Percentiles rank a stretch among this genome's conserved stretches.
Conservation (phyloP, 768 basidiomycete genomes). For the Cantharellus anzutake region DNA sequence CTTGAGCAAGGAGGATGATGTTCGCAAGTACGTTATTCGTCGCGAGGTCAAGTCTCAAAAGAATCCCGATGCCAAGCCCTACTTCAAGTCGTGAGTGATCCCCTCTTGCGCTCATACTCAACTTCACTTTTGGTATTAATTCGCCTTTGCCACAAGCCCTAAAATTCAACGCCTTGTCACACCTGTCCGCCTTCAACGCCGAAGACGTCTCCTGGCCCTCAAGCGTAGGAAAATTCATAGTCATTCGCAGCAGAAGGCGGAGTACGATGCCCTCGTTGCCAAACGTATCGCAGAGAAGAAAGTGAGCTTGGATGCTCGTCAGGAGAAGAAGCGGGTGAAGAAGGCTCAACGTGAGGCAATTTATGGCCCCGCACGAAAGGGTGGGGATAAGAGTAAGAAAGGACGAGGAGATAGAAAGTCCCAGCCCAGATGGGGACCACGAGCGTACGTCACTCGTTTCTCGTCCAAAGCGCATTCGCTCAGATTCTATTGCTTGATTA, state of each 20-base stretch:
- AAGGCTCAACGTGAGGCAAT: not conserved
- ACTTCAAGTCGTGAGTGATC: conserved; percentile 69
- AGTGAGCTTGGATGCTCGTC: conserved; percentile 56
- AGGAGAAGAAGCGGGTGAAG: conserved; percentile 4
- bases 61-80: conserved; percentile 82
- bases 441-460: no score
- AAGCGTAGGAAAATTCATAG: conserved; percentile 72
- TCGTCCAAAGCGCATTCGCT: no score
- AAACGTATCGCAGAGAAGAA: conserved; percentile 91
- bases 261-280: conserved; percentile 72
- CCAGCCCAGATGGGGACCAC: no score
- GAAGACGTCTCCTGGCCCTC: conserved; percentile 78
- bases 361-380: no score
- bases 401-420: no score
- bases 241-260: conserved; percentile 89
- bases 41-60: conserved; percentile 77
- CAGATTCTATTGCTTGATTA: no score
- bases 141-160: conserved; percentile 30
- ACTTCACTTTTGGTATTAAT: conserved; percentile 1
- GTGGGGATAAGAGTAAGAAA: no score
- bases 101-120: not conserved
- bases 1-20: conserved; percentile 93
- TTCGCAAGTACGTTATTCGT: conserved; percentile 90
- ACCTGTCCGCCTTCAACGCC: conserved; percentile 86
- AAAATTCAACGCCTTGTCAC: conserved; percentile 97